phyloP scores from a whole-genome alignment of 225 moss, liverwort and hornwort genomes.

The Pleurozium schreberi region DNA sequence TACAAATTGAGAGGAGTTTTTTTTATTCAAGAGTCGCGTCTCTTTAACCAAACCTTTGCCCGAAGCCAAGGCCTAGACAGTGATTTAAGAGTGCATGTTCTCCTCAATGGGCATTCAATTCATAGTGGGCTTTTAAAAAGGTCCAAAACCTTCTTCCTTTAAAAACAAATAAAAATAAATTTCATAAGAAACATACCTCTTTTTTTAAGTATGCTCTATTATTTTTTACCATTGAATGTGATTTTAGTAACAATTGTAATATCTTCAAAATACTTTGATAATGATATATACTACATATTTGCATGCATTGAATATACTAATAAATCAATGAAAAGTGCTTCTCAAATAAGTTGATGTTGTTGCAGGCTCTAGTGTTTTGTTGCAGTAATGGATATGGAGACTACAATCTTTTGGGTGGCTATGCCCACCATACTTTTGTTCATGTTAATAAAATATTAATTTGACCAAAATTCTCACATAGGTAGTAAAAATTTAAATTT shows the following conservation, averaged over 20 bases:
- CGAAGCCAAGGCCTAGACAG: neutral
- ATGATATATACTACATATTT: neutral
- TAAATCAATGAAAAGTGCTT: no score
- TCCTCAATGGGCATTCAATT: neutral
- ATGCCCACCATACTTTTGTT: no score
- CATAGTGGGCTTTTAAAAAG: neutral
- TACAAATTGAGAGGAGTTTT: no score
- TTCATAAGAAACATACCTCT: neutral
- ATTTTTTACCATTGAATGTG: neutral
- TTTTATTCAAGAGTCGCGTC: neutral
- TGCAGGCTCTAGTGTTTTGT: no score
- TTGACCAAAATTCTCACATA: no score
- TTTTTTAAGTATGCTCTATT: neutral
- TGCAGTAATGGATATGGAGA: no score
- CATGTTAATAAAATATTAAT: no score
- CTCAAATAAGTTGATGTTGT: no score
- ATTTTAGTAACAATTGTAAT: neutral
- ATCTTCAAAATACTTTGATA: neutral
- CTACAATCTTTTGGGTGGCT: no score
- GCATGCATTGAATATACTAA: neutral
- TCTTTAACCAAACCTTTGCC: neutral
- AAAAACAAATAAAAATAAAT: neutral
- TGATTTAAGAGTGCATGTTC: neutral
- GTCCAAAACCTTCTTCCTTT: neutral
- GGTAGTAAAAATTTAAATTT: no score